phyloP scores from a whole-genome alignment of 257 asterid species.

The Primulina eburnea region DNA sequence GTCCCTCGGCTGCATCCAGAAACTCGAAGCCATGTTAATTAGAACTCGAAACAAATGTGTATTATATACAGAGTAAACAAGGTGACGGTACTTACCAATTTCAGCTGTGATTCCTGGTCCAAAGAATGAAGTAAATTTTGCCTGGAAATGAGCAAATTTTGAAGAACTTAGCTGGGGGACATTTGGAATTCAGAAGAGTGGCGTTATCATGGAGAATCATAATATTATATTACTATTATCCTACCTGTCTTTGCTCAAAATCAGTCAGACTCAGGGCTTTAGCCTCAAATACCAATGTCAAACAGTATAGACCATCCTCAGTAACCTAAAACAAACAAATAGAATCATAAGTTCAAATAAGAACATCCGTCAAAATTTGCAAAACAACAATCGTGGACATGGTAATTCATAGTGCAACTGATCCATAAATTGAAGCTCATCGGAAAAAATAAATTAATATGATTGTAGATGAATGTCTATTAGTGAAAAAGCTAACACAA shows the following conservation, averaged over 20 bases:
- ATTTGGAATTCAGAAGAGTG: background rate
- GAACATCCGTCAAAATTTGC: constrained; percentile 16
- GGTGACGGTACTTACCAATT: constrained; percentile 50
- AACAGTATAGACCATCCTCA: constrained; percentile 71
- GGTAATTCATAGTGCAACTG: background rate
- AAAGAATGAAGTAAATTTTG: constrained; percentile 87
- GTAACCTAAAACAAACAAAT: constrained; percentile 55
- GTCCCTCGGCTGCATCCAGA: constrained; percentile 72
- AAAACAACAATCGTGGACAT: background rate
- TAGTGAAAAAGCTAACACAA: background rate
- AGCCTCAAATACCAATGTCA: constrained; percentile 77
- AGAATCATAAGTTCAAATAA: constrained; percentile 12
- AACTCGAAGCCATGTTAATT: background rate
- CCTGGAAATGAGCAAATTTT: constrained; percentile 36
- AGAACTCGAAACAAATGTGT: background rate
- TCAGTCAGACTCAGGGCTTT: constrained; percentile 75
- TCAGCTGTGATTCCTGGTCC: constrained; percentile 97
- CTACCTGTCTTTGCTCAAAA: constrained; percentile 82
- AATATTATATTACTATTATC: background rate
- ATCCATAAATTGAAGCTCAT: no score
- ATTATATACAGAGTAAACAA: background rate
- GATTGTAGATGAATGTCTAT: background rate
- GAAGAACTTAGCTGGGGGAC: background rate
- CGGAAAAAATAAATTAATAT: background rate
- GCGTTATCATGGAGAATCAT: background rate